phyloP scores from a whole-genome alignment of 2,329 filamentous ascomycete genomes.

The Cephalotrichum gorgonifer region DNA sequence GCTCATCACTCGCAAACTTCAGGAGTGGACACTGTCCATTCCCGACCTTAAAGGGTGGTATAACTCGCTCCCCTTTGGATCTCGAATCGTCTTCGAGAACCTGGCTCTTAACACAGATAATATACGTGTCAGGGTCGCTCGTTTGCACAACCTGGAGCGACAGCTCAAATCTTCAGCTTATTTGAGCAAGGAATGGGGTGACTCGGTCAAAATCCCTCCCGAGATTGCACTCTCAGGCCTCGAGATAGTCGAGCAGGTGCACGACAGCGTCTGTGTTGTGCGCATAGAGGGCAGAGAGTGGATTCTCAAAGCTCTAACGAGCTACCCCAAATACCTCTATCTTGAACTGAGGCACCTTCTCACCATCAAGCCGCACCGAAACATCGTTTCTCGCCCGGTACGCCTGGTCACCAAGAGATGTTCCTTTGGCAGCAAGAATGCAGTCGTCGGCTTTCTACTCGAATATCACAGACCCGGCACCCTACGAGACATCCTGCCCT shows the following conservation, averaged over 20 bases:
- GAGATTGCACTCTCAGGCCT: constrained; percentile 38
- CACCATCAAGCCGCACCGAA: constrained; percentile 37
- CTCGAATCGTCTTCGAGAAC: constrained; percentile 42
- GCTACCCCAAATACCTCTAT: constrained; percentile 49
- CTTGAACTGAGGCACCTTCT: constrained; percentile 49
- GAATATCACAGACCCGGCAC: constrained; percentile 43
- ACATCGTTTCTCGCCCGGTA: constrained; percentile 39
- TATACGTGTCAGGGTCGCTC: constrained; percentile 34
- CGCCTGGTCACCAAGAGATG: constrained; percentile 46
- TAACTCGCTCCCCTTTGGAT: constrained; percentile 42
- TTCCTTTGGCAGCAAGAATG: constrained; percentile 44
- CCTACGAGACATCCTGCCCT: constrained; percentile 43
- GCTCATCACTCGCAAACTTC: constrained; percentile 43
- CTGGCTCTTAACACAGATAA: constrained; percentile 35
- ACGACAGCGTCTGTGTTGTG: constrained; percentile 50
- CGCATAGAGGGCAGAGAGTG: constrained; percentile 27
- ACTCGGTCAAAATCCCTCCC: constrained; percentile 28
- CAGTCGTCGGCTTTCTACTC: constrained; percentile 46
- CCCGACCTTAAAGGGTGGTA: constrained; percentile 25
- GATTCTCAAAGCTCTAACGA: constrained; percentile 49
- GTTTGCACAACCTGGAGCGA: constrained; percentile 41
- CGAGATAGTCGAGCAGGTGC: constrained; percentile 40
- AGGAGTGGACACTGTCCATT: constrained; percentile 33
- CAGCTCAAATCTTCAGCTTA: constrained; percentile 34
- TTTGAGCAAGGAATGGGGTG: constrained; percentile 33